These are phyloP conservation scores for Myrica gale DNA, from an alignment of 306 rosid genomes.

Conservation along the genomic window DNA sequence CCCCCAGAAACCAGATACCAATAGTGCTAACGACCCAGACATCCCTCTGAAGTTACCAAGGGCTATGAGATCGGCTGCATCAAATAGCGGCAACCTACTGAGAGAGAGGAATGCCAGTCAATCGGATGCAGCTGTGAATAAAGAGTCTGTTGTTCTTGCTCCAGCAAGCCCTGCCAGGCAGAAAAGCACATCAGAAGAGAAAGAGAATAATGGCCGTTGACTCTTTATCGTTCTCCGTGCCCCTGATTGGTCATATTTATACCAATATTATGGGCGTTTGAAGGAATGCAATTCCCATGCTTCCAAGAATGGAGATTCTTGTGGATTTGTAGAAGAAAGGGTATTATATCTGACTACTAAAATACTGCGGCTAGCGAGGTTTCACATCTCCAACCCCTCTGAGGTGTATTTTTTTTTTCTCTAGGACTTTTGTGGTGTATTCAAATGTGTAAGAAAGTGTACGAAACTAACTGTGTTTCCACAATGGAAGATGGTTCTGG, in stretches of 20 bases:
- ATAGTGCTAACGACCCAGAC: slow-evolving; percentile 35
- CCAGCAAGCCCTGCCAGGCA: slow-evolving; percentile 47
- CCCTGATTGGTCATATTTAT: slow-evolving; percentile 5
- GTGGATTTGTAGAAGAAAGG: slow-evolving; percentile 13
- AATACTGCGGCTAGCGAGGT: background rate
- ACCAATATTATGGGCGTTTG: background rate
- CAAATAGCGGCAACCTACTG: slow-evolving; percentile 44
- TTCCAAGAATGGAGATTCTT: slow-evolving; percentile 18
- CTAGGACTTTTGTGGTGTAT: background rate
- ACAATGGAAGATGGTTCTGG: too few species aligned
- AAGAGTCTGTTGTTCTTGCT: slow-evolving; percentile 42
- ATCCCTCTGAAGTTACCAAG: slow-evolving; percentile 59
- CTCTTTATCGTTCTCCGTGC: background rate
- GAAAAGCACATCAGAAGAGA: slow-evolving; percentile 56
- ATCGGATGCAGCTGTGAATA: slow-evolving; percentile 46
- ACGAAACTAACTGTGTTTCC: too few species aligned
- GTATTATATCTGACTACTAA: background rate
- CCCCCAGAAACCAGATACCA: slow-evolving; percentile 40
- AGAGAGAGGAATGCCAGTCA: slow-evolving; percentile 66
- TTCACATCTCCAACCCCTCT: background rate
- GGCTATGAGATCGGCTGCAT: slow-evolving; percentile 46
- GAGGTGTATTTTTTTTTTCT: background rate
- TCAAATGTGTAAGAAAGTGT: too few species aligned
- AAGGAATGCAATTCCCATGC: slow-evolving; percentile 21
- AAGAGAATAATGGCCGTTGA: slow-evolving; percentile 70